These are phyloP conservation scores for Phlebiopsis flavidoalba DNA, from an alignment of 768 basidiomycete species.

Conservation along the genomic window DNA sequence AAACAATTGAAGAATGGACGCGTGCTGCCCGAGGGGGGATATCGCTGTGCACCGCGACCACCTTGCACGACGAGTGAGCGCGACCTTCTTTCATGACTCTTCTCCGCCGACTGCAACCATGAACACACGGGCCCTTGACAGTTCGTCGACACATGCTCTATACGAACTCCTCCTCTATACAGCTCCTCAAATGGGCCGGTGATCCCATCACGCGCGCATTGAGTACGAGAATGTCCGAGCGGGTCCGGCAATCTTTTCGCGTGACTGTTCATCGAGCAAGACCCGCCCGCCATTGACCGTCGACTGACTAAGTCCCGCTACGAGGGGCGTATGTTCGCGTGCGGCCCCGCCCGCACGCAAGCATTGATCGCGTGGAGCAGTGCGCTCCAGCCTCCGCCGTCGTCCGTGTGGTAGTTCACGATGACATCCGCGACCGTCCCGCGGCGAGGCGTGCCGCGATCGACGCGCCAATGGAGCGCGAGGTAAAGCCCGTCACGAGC, in stretches of 20 bases:
- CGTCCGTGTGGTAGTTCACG: constrained; percentile 48
- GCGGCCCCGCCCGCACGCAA: constrained; percentile 32
- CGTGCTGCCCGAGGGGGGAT: too few relatives aligned
- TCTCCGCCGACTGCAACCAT: constrained; percentile 42
- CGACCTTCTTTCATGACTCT: constrained; percentile 40
- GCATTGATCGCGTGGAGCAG: constrained; percentile 43
- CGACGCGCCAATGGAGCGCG: constrained; percentile 54
- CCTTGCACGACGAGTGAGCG: constrained; percentile 18
- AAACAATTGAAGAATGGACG: too few relatives aligned
- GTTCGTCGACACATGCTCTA: constrained; percentile 45
- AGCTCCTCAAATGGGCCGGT: constrained; percentile 42
- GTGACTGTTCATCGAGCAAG: constrained; percentile 44
- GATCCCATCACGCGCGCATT: constrained; percentile 57
- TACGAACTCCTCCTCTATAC: constrained; percentile 51
- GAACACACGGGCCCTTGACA: constrained; percentile 59
- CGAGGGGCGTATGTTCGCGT: too few relatives aligned
- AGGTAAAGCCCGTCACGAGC: constrained; percentile 54
- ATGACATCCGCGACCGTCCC: constrained; percentile 54
- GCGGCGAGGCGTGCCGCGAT: constrained; percentile 48
- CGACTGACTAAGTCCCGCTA: constrained; percentile 46
- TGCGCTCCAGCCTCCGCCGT: constrained; percentile 37
- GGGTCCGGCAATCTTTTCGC: constrained; percentile 44
- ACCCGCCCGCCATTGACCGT: constrained; percentile 40
- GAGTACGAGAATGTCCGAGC: constrained; percentile 53
- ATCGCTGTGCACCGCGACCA: too few relatives aligned